Base-by-base conservation (phyloP, 768 basidiomycete species). In the Neoboletus subvelutipes region DNA sequence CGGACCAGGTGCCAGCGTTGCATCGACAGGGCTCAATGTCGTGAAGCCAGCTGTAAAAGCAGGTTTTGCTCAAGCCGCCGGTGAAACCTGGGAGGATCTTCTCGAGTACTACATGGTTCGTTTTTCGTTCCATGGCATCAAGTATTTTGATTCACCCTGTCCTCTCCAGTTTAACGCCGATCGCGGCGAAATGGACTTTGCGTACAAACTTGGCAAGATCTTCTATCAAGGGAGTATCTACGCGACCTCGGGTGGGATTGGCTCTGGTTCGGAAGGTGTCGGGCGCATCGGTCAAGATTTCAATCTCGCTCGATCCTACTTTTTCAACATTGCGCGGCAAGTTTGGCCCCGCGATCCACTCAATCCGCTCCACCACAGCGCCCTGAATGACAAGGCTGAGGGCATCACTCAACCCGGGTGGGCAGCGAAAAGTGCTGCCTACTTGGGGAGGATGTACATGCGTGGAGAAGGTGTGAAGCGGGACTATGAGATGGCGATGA, bases 201-300 rank as follows among this genome's bases (percentile, higher is more conserved):
- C 94, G 2, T 94, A 90, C 72, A 85, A 92, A 17, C 81, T 98
- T 2, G 97, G 94, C n/a, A 88, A 92, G 73, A 90, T 98, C 11
- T 96, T 89, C 75, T 98, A 99, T 67, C 90, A 94, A 68, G 97
- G 97, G 18, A 94, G 91, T 56, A 89, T 98, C 36, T 98, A 97
- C 66, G 79, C 83, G 6, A 77, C 83, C 11, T 71, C 79, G 15
- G 93, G 93, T 4, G 95, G 96, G 11, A 85, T 90, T 40, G 83
- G 81, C 3, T 94, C 91, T 2, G 92, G 94, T 17, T 90, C 91
- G 26, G 92, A 96, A 74, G 92, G 92, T n/a, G 93, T 94, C 28
- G 93, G 92, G 9, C 85, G 85, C n/a, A 82, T 97, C 13, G 84
- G 87, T 1, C 84, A 88, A 45, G 91, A 92, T 69, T 96, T 84